Evolutionary conservation across 2,329 filamentous ascomycete species (phyloP), one percentile per base, ranked within the genome.

Genomic region (Sporothrix phasma): DNA sequence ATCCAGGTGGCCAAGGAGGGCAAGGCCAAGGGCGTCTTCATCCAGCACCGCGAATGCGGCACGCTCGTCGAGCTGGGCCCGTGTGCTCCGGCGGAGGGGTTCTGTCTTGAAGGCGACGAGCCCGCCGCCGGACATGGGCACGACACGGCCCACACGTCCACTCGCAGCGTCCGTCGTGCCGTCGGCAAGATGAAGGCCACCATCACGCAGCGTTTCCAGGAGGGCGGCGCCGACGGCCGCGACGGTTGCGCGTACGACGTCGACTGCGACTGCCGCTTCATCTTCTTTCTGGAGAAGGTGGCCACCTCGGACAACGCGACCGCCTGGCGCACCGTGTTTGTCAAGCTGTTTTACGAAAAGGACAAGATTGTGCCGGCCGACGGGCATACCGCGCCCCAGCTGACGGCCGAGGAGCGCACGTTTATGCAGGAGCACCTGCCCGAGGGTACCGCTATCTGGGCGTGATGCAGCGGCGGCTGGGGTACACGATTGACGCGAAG

Each of bases 181-280:
- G 72, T 81, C 26, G 78, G 78, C 67, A 67, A 67, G 63, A 67
- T 67, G 66, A 67, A 67, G 66, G 65, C 79, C 8, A 81, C 79
- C 62, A 81, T 82, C 72, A 81, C 80, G 3, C 79, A 81, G 69
- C 77, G 80, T 43, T 80, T 81, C 72, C n/a, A n/a, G n/a, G n/a
- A n/a, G n/a, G n/a, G n/a, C n/a, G n/a, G n/a, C n/a, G 45, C 24
- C 22, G 62, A 64, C 41, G 61, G 60, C 29, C 70, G 67, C 19
- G 70, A 73, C 54, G 73, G 73, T 56, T 66, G 73, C 64, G 71
- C 75, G 66, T 79, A 75, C 67, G 79, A 81, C 67, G 76, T 81
- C 60, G 79, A 81, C 72, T 81, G 79, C 70, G 79, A 81, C 71
- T 78, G 75, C 67, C 77, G 77, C 26, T 81, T 80, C 71, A 73